Percentiles rank a stretch among this genome's conserved stretches.
Evolutionary conservation across 2,329 filamentous ascomycete genomes (phyloP).

Genomic region (Cladosporium sp.): DNA sequence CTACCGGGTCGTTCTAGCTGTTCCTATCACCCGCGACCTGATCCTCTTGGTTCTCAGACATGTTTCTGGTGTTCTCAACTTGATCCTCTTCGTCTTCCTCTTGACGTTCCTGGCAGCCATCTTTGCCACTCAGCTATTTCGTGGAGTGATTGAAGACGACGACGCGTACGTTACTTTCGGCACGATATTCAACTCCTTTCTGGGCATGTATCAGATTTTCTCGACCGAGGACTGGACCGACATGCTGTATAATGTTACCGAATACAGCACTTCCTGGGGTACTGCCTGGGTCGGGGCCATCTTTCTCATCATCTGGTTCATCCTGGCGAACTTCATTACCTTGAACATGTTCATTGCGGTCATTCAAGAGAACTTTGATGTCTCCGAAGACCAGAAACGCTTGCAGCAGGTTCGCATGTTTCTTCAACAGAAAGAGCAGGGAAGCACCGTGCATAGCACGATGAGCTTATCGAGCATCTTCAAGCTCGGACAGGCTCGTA

Average conservation of each 20-base stretch:
- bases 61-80: constrained; percentile 82
- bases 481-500: constrained; percentile 57
- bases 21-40: constrained; percentile 80
- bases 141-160: constrained; percentile 67
- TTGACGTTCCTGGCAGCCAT: constrained; percentile 92
- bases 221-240: constrained; percentile 95
- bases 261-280: constrained; percentile 57
- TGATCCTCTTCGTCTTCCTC: constrained; percentile 94
- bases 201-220: constrained; percentile 95
- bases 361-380: constrained; percentile 98
- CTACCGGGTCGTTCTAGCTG: constrained; percentile 85
- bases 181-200: constrained; percentile 90
- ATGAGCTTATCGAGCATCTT: constrained; percentile 65
- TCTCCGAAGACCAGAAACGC: constrained; percentile 96
- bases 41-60: constrained; percentile 87
- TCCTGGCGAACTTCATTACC: constrained; percentile 89
- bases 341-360: constrained; percentile 99
- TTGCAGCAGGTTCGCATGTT: constrained; percentile 95
- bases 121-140: constrained; percentile 87
- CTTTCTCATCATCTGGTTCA: constrained; percentile 94
- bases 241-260: constrained; percentile 77
- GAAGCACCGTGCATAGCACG: constrained; percentile 61
- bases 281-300: constrained; percentile 91
- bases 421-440: constrained; percentile 82
- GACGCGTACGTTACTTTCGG: constrained; percentile 70